Evolutionary conservation across 139 green algal genomes (phyloP).

Genomic region (Coccomyxa sp.): DNA sequence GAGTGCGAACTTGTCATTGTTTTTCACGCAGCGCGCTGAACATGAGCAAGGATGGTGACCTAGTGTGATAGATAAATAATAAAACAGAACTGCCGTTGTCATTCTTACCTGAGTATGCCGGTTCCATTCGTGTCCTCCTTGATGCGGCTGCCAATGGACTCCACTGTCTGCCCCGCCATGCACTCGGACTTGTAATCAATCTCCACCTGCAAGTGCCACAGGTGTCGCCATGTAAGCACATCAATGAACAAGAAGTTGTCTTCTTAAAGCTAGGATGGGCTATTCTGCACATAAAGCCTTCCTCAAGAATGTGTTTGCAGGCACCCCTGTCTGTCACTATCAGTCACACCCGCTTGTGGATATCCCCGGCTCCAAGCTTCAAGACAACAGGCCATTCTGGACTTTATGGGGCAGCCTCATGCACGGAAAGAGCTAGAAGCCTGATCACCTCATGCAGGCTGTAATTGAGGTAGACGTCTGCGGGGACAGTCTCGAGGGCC

Average conservation of each 20-base stretch:
- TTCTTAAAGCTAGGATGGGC: too few species aligned
- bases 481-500: conserved; percentile 81
- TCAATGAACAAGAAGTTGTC: too few species aligned
- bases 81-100: neutral
- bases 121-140: conserved; percentile 19
- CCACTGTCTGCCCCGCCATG: conserved; percentile 62
- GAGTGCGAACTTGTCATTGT: neutral
- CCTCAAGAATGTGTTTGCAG: too few species aligned
- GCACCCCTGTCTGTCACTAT: too few species aligned
- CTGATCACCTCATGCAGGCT: conserved; percentile 57
- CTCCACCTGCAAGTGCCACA: conserved; percentile 56
- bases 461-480: conserved; percentile 56
- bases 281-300: too few species aligned
- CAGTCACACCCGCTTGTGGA: too few species aligned
- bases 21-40: too few species aligned
- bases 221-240: too few species aligned
- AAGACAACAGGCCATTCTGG: too few species aligned
- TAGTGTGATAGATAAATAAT: neutral
- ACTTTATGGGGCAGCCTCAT: neutral
- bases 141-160: conserved; percentile 41
- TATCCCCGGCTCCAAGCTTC: too few species aligned
- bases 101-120: conserved; percentile 3
- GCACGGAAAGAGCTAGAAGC: neutral
- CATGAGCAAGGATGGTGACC: neutral
- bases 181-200: conserved; percentile 90